Evolutionary conservation across 2,329 filamentous ascomycete genomes (phyloP).

Genomic region (Coleophoma crateriformis): DNA sequence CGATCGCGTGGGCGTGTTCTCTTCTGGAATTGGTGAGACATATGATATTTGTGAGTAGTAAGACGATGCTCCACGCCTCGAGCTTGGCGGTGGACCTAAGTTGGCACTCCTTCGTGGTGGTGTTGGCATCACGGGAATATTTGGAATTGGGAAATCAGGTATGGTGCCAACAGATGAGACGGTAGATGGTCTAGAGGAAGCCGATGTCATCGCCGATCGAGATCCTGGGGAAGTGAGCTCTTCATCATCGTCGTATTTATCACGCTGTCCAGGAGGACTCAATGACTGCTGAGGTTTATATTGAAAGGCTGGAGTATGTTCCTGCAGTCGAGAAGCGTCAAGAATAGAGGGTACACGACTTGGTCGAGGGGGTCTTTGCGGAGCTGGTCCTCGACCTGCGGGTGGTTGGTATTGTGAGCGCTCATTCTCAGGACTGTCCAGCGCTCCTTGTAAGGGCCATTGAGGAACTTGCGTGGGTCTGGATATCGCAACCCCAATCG

Average conservation of each 20-base stretch:
- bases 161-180: constrained; percentile 50
- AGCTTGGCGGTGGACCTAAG: constrained; percentile 54
- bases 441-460: constrained; percentile 40
- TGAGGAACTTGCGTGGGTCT: constrained; percentile 44
- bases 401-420: constrained; percentile 42
- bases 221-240: constrained; percentile 25
- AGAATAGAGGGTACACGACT: constrained; percentile 54
- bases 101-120: constrained; percentile 42
- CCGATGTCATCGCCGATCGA: constrained; percentile 38
- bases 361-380: constrained; percentile 54
- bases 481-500: constrained; percentile 37
- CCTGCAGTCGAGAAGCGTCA: constrained; percentile 49
- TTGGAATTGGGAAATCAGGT: constrained; percentile 39
- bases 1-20: constrained; percentile 49
- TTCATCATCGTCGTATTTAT: constrained; percentile 12
- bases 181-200: constrained; percentile 46
- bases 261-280: constrained; percentile 17
- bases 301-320: constrained; percentile 49
- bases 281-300: constrained; percentile 36
- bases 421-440: constrained; percentile 10
- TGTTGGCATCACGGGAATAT: constrained; percentile 7
- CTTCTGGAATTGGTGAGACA: constrained; percentile 73
- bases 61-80: constrained; percentile 54
- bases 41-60: constrained; percentile 62
- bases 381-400: constrained; percentile 43